Conservation (phyloP, 345 rosid species). For the Balakata baccata region DNA sequence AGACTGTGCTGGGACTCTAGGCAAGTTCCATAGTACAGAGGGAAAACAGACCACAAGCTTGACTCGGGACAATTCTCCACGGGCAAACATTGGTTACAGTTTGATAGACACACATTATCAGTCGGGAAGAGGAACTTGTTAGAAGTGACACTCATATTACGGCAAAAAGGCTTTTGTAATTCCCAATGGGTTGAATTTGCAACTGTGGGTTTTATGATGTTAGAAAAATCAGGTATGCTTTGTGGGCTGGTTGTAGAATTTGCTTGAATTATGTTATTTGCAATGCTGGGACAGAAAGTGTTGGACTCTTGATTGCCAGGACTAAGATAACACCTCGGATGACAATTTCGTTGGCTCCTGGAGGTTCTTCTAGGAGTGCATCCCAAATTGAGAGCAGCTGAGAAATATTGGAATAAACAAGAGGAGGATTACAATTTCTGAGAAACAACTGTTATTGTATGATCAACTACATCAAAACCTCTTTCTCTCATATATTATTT, state of each 20-base stretch:
- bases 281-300: neutral
- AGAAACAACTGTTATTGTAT: neutral
- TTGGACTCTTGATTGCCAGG: constrained; percentile 27
- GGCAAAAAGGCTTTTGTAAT: constrained; percentile 13
- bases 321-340: constrained; percentile 48
- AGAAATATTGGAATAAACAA: constrained; percentile 12
- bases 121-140: constrained; percentile 25
- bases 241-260: constrained; percentile 20
- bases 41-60: constrained; percentile 36
- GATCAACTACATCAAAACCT: neutral
- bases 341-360: constrained; percentile 52
- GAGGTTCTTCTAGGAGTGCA: constrained; percentile 57
- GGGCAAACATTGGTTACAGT: constrained; percentile 13
- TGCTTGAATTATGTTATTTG: constrained; percentile 16
- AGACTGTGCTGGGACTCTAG: constrained; percentile 22
- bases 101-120: constrained; percentile 10
- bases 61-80: constrained; percentile 24
- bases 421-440: constrained; percentile 11
- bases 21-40: constrained; percentile 41
- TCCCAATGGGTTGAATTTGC: constrained; percentile 12
- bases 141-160: neutral
- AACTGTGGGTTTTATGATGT: constrained; percentile 22
- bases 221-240: constrained; percentile 21
- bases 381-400: constrained; percentile 75
- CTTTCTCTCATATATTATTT: neutral